Conservation (phyloP, 768 basidiomycete genomes). For the Russula dissimulans region DNA sequence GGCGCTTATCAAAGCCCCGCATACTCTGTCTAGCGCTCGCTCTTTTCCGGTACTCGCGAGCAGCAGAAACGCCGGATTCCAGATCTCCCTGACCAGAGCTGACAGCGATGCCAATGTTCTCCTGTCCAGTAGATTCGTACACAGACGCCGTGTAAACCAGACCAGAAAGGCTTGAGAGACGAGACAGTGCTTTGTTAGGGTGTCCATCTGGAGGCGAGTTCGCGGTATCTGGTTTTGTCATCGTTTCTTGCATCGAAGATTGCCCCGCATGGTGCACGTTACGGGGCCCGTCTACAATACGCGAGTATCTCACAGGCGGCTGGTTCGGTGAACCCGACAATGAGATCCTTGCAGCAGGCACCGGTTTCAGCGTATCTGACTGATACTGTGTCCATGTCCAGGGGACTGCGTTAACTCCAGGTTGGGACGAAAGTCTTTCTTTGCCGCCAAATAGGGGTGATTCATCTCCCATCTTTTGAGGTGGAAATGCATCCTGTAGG, state of each 20-base stretch:
- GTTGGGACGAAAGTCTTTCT: conserved; percentile 42
- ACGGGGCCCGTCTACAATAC: neutral
- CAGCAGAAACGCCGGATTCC: neutral
- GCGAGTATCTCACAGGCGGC: conserved; percentile 4
- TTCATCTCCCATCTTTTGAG: conserved; percentile 43
- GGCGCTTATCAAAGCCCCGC: conserved; percentile 10
- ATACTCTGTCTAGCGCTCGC: conserved; percentile 13
- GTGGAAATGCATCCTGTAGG: conserved; percentile 45
- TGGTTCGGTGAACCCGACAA: neutral
- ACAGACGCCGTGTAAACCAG: conserved; percentile 12
- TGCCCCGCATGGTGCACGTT: neutral
- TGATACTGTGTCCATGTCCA: conserved; percentile 39
- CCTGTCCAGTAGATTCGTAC: conserved; percentile 8
- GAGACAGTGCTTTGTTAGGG: conserved; percentile 8
- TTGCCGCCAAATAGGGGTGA: conserved; percentile 76
- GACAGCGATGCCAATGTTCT: conserved; percentile 20
- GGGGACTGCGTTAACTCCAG: conserved; percentile 34
- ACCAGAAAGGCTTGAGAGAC: conserved; percentile 17
- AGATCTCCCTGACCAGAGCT: conserved; percentile 7
- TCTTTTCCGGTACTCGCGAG: conserved; percentile 5
- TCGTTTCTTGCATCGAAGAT: conserved; percentile 3
- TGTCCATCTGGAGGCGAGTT: neutral
- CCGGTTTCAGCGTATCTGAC: conserved; percentile 16
- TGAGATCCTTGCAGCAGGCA: neutral
- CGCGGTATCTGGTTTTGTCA: neutral